Evolutionary conservation across 2,329 filamentous ascomycete genomes (phyloP).

Genomic region (Chaetomium olivaceum): DNA sequence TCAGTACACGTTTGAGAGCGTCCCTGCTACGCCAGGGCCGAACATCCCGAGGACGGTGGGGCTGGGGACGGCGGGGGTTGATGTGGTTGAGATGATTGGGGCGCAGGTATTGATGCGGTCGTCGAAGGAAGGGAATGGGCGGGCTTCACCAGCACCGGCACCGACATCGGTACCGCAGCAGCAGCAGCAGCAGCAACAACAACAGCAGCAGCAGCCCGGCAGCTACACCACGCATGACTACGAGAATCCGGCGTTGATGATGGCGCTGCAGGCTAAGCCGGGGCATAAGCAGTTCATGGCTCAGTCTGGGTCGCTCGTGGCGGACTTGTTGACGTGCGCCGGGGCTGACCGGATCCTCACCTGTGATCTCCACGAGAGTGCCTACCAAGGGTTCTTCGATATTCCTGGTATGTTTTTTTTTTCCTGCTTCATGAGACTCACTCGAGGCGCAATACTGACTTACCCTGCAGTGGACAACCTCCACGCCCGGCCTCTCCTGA

Average conservation of each 20-base stretch:
- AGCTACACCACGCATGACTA: constrained; percentile 65
- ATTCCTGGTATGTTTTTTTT: constrained; percentile 28
- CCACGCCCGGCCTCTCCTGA: constrained; percentile 76
- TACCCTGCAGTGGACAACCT: constrained; percentile 75
- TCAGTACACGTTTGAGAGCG: constrained; percentile 83
- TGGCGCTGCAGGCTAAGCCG: constrained; percentile 72
- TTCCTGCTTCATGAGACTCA: neutral
- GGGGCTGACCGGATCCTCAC: constrained; percentile 66
- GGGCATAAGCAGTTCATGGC: constrained; percentile 99
- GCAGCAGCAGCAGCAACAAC: constrained; percentile 1
- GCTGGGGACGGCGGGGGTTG: constrained; percentile 62
- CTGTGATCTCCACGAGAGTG: constrained; percentile 77
- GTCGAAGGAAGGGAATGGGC: constrained; percentile 1
- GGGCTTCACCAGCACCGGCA: constrained; percentile 5
- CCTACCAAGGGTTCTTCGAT: constrained; percentile 70
- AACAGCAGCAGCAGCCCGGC: neutral
- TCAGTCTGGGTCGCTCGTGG: constrained; percentile 91
- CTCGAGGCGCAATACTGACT: neutral
- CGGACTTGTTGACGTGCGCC: constrained; percentile 90
- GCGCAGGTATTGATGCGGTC: neutral
- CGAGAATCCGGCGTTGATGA: constrained; percentile 58
- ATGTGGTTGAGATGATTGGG: constrained; percentile 70
- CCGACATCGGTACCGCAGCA: neutral
- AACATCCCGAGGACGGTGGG: constrained; percentile 65
- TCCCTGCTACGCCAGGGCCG: constrained; percentile 79